Conservation (phyloP, 805 yeast genomes). For the Candida peoriensis region DNA sequence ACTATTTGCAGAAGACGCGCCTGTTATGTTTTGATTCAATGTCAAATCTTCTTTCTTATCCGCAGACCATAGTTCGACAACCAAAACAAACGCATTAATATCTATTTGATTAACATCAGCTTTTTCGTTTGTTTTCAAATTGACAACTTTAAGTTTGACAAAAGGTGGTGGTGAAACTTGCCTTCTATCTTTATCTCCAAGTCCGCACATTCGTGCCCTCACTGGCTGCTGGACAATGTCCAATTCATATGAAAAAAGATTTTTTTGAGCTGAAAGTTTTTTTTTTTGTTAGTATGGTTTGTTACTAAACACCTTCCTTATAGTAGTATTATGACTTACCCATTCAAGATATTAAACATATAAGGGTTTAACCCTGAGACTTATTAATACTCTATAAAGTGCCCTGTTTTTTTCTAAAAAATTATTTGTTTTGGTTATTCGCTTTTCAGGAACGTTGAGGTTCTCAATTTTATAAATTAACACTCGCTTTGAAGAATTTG, state of each 20-base stretch:
- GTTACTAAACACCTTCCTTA: too few relatives aligned
- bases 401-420: too few relatives aligned
- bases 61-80: constrained; percentile 36
- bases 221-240: constrained; percentile 37
- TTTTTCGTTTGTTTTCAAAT: constrained; percentile 20
- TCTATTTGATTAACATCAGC: constrained; percentile 26
- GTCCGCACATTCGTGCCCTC: constrained; percentile 42
- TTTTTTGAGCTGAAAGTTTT: too few relatives aligned
- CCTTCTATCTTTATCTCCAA: constrained; percentile 36
- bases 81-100: constrained; percentile 29
- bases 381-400: too few relatives aligned
- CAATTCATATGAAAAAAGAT: constrained; percentile 4
- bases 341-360: too few relatives aligned
- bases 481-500: too few relatives aligned
- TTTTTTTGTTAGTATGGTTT: too few relatives aligned
- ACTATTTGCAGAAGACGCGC: neutral
- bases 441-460: too few relatives aligned
- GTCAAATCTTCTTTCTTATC: constrained; percentile 25
- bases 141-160: constrained; percentile 18
- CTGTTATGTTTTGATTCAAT: constrained; percentile 15
- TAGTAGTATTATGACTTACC: too few relatives aligned
- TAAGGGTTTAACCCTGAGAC: too few relatives aligned
- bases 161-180: constrained; percentile 31
- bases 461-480: too few relatives aligned
- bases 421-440: too few relatives aligned